Percentiles rank a stretch among this genome's conserved stretches.
These are phyloP conservation scores for Globisporangium perplexum DNA, from an alignment of 352 stramenopile genomes.

Conservation along the genomic window DNA sequence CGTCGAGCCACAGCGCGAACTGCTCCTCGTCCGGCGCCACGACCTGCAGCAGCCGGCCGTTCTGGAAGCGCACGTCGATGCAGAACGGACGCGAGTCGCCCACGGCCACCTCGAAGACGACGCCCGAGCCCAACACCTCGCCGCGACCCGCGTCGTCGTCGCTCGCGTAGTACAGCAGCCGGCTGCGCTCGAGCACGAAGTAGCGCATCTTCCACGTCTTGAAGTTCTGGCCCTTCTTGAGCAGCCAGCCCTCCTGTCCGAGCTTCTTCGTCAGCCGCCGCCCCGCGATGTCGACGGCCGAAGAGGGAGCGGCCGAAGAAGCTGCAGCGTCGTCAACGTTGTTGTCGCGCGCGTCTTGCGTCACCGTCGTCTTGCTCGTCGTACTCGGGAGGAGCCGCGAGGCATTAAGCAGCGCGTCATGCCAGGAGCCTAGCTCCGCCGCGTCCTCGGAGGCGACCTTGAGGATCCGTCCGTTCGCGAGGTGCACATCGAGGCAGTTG, in stretches of 20 bases:
- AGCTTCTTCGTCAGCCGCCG: slow-evolving; percentile 8
- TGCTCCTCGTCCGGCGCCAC: slow-evolving; percentile 47
- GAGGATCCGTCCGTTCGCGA: slow-evolving; percentile 37
- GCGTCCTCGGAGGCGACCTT: slow-evolving; percentile 40
- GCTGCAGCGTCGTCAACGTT: slow-evolving; percentile 13
- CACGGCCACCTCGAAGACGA: slow-evolving; percentile 60
- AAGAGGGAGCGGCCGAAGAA: slow-evolving; percentile 7
- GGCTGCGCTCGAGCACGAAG: slow-evolving; percentile 63
- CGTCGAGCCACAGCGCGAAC: slow-evolving; percentile 51
- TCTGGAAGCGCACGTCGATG: slow-evolving; percentile 67
- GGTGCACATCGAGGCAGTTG: slow-evolving; percentile 35
- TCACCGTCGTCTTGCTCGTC: background rate
- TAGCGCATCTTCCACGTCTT: slow-evolving; percentile 84
- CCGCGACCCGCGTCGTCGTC: slow-evolving; percentile 20
- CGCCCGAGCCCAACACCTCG: slow-evolving; percentile 46
- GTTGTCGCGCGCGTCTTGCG: slow-evolving; percentile 3
- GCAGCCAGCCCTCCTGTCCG: slow-evolving; percentile 42
- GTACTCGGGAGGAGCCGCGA: slow-evolving; percentile 9
- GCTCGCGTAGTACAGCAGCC: slow-evolving; percentile 49
- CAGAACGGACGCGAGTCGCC: slow-evolving; percentile 57
- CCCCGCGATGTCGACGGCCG: slow-evolving; percentile 4
- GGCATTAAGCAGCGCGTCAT: slow-evolving; percentile 22
- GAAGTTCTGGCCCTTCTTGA: slow-evolving; percentile 80
- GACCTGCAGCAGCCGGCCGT: slow-evolving; percentile 59
- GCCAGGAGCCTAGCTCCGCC: slow-evolving; percentile 47